These are phyloP conservation scores for Leucaena leucocephala DNA, from an alignment of 306 rosid species.

Conservation along the genomic window DNA sequence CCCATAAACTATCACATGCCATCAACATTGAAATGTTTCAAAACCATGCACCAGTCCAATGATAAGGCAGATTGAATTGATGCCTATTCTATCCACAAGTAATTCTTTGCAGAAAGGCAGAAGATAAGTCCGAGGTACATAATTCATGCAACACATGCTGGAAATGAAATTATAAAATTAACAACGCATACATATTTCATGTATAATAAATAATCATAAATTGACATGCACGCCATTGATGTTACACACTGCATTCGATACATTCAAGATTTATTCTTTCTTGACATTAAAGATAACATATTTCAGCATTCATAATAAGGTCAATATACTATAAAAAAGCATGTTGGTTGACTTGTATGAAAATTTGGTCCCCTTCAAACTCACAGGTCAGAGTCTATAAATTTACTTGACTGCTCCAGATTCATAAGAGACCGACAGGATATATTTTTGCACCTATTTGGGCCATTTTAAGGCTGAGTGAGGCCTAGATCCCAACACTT, in stretches of 20 bases:
- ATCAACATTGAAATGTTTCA: conserved; percentile 24
- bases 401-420: neutral
- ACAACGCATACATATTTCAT: neutral
- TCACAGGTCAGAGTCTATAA: neutral
- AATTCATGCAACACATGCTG: neutral
- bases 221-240: neutral
- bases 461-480: neutral
- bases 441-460: neutral
- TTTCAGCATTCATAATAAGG: neutral
- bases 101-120: neutral
- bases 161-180: neutral
- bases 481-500: neutral
- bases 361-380: neutral
- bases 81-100: conserved; percentile 4
- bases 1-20: conserved; percentile 13
- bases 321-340: neutral
- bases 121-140: neutral
- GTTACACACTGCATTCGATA: neutral
- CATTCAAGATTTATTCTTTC: neutral
- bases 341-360: neutral
- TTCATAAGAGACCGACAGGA: neutral
- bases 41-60: neutral
- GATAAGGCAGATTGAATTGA: neutral
- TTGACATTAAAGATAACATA: neutral
- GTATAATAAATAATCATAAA: neutral